These are phyloP conservation scores for Hysterium pulicare DNA, from an alignment of 2,329 filamentous ascomycete genomes.

Conservation along the genomic window DNA sequence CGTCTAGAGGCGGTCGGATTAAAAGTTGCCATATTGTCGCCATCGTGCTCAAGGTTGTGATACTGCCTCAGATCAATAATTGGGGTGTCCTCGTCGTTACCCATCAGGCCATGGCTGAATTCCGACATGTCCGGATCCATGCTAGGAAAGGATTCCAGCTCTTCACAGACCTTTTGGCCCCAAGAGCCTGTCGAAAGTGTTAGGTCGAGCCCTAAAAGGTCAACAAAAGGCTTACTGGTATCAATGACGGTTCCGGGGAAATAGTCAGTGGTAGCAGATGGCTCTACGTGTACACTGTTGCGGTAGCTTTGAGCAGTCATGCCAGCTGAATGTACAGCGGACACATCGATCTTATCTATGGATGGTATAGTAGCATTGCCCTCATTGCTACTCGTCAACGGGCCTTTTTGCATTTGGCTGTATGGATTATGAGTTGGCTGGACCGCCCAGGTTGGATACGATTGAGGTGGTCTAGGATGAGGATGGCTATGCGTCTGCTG, in stretches of 20 bases:
- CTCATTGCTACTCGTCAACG: slow-evolving; percentile 21
- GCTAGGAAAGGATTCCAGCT: slow-evolving; percentile 37
- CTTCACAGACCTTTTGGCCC: slow-evolving; percentile 38
- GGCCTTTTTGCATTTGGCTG: slow-evolving; percentile 23
- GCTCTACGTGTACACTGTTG: slow-evolving; percentile 17
- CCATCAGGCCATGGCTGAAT: slow-evolving; percentile 34
- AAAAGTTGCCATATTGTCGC: slow-evolving; percentile 25
- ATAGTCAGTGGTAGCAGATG: slow-evolving; percentile 28
- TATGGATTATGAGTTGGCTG: slow-evolving; percentile 33
- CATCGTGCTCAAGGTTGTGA: slow-evolving; percentile 23
- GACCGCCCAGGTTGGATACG: slow-evolving; percentile 33
- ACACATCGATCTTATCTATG: slow-evolving; percentile 20
- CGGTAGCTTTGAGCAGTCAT: slow-evolving; percentile 19
- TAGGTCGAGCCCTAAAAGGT: slow-evolving; percentile 11
- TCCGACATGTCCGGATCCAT: slow-evolving; percentile 38
- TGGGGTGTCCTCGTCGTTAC: slow-evolving; percentile 38
- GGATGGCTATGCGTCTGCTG: slow-evolving; percentile 12
- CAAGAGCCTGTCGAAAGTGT: slow-evolving; percentile 31
- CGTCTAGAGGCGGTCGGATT: slow-evolving; percentile 56
- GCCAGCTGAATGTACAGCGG: slow-evolving; percentile 21
- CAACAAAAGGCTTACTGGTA: slow-evolving; percentile 28
- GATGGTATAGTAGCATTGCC: slow-evolving; percentile 19
- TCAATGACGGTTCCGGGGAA: slow-evolving; percentile 32
- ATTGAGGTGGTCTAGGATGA: slow-evolving; percentile 27
- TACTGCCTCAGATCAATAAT: slow-evolving; percentile 41